Percentiles rank a stretch among this genome's conserved stretches.
Evolutionary conservation across 1,284 basidiomycete species (phyloP).

Genomic region (Puccinia horiana): DNA sequence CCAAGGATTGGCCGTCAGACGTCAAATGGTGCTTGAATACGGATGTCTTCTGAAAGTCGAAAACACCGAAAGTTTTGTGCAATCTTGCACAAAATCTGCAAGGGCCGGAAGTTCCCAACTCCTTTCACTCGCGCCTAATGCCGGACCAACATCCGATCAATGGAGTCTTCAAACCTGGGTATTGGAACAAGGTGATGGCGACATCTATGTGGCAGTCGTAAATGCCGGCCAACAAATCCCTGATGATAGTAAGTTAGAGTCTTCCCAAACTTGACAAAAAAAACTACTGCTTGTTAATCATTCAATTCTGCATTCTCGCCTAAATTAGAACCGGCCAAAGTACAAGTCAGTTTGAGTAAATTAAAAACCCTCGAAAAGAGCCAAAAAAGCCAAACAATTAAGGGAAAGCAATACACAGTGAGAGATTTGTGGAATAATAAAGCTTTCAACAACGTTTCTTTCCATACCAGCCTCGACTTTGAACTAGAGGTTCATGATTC

Average conservation of each 20-base stretch:
- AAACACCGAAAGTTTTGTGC: not conserved
- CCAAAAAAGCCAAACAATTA: not conserved
- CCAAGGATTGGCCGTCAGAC: constrained; percentile 6
- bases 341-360: constrained; percentile 22
- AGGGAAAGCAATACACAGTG: constrained; percentile 1
- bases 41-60: not conserved
- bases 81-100: not conserved
- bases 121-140: not conserved
- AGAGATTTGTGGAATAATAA: constrained; percentile 25
- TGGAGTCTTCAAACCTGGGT: constrained; percentile 34
- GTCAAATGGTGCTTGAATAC: not conserved
- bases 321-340: constrained; percentile 11
- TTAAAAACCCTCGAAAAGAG: not conserved
- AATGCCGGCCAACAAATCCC: constrained; percentile 32
- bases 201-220: constrained; percentile 26
- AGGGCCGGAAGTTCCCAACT: not conserved
- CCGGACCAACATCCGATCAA: not conserved
- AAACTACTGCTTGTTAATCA: not conserved
- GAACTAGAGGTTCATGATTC: not conserved
- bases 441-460: not conserved
- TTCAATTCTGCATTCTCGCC: not conserved
- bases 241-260: constrained; percentile 24
- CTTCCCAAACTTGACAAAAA: not conserved
- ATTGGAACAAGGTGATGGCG: constrained; percentile 19
- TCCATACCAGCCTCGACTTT: not conserved